phyloP scores from a whole-genome alignment of 2,329 filamentous ascomycete genomes.

The Myriosclerotinia scirpicola region DNA sequence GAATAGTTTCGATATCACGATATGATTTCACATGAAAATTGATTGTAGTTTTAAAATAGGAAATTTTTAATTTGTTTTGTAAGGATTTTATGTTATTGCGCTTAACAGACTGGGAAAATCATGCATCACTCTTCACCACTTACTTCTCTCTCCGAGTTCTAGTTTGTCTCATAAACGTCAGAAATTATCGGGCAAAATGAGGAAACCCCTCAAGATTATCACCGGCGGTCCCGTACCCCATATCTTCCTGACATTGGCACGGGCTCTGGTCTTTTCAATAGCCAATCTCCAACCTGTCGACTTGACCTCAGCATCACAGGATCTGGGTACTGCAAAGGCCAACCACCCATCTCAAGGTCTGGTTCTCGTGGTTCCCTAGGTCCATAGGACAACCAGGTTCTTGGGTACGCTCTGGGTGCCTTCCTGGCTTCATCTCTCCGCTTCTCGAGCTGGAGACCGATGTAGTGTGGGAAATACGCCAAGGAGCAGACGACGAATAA shows the following conservation, averaged over 20 bases:
- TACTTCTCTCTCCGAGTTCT: not conserved
- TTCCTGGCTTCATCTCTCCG: not conserved
- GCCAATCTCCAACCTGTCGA: not conserved
- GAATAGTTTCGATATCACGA: not conserved
- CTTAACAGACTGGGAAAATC: not conserved
- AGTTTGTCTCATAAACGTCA: not conserved
- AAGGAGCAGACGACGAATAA: not conserved
- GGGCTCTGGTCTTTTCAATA: not conserved
- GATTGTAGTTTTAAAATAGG: not conserved
- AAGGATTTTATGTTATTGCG: not conserved
- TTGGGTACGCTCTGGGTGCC: not conserved
- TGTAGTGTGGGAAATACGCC: not conserved
- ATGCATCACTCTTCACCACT: not conserved
- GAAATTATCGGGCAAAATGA: not conserved
- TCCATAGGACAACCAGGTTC: not conserved
- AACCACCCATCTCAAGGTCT: not conserved
- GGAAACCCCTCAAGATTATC: slow-evolving; percentile 2
- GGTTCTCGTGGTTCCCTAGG: not conserved
- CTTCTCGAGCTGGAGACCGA: not conserved
- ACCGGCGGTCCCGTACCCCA: no score
- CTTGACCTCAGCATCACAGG: not conserved
- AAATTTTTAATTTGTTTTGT: not conserved
- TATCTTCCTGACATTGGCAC: not conserved
- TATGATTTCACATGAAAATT: not conserved
- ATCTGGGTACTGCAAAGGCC: not conserved